Conservation (phyloP, 140 eudicot genomes). For the Flaveria floridana region DNA sequence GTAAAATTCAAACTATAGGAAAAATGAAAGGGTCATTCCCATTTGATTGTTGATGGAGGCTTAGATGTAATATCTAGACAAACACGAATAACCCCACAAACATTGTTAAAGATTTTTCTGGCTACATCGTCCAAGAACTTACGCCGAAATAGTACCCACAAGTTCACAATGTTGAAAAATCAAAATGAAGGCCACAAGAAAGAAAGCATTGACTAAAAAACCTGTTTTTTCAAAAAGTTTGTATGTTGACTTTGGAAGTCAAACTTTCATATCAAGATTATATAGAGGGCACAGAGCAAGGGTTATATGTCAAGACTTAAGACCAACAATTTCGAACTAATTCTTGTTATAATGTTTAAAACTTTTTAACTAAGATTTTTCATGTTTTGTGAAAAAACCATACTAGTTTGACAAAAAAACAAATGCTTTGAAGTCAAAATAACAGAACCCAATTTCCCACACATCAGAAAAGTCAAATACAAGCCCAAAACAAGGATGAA, state of each 20-base stretch:
- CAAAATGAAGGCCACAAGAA: neutral
- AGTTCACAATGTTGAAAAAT: neutral
- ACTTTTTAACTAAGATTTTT: neutral
- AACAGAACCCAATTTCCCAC: too few species aligned
- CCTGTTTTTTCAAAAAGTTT: neutral
- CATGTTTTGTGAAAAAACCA: neutral
- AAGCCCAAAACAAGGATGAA: too few species aligned
- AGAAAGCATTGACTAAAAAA: neutral
- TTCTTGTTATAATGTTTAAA: neutral
- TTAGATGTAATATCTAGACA: constrained; percentile 84
- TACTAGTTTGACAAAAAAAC: too few species aligned
- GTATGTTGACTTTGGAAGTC: constrained; percentile 20
- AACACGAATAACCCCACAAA: constrained; percentile 85
- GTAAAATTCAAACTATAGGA: constrained; percentile 18
- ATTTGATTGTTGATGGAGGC: constrained; percentile 91
- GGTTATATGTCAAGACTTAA: neutral
- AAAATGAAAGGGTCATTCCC: constrained; percentile 53
- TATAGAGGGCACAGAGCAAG: neutral
- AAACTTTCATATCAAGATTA: constrained; percentile 15
- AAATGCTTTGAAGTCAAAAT: too few species aligned
- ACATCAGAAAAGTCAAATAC: too few species aligned
- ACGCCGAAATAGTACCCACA: constrained; percentile 76
- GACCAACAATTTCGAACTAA: neutral
- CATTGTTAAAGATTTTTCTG: constrained; percentile 74
- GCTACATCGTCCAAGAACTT: constrained; percentile 71